These are phyloP conservation scores for Leccinum olivaceopallidum DNA, from an alignment of 768 basidiomycete species.

Conservation along the genomic window DNA sequence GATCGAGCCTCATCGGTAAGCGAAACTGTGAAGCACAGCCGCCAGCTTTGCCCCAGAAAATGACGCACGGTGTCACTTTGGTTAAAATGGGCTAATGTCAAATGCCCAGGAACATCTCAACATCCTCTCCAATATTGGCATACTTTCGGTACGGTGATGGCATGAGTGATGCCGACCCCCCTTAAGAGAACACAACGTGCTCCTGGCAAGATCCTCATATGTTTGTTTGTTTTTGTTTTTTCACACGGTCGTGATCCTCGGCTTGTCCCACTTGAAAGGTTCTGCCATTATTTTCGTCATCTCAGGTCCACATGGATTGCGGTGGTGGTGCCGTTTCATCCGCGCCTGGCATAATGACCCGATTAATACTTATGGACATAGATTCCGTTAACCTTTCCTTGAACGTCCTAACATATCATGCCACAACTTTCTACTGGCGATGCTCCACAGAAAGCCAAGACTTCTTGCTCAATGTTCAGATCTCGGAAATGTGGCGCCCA, in stretches of 20 bases:
- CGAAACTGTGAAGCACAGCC: background rate
- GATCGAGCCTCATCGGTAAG: no score
- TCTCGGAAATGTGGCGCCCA: background rate
- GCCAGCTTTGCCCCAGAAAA: background rate
- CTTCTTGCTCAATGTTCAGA: background rate
- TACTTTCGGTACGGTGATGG: background rate
- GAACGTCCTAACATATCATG: background rate
- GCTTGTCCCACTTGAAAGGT: background rate
- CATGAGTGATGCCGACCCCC: background rate
- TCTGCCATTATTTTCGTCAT: background rate
- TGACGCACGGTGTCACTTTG: background rate
- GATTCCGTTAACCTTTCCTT: background rate
- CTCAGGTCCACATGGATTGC: background rate
- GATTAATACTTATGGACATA: background rate
- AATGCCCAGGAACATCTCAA: background rate
- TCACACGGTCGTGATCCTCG: background rate
- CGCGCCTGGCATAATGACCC: background rate
- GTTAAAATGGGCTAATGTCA: background rate
- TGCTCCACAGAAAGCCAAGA: background rate
- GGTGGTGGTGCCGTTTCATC: background rate
- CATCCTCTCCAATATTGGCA: background rate
- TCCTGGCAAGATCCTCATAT: no score
- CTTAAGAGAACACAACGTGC: background rate
- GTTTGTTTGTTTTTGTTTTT: background rate
- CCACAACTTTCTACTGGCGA: background rate